A percentile compares a stretch with the other conserved stretches of the same genome.
phyloP scores from a whole-genome alignment of 257 asterid genomes.

The Nicotiana sylvestris region DNA sequence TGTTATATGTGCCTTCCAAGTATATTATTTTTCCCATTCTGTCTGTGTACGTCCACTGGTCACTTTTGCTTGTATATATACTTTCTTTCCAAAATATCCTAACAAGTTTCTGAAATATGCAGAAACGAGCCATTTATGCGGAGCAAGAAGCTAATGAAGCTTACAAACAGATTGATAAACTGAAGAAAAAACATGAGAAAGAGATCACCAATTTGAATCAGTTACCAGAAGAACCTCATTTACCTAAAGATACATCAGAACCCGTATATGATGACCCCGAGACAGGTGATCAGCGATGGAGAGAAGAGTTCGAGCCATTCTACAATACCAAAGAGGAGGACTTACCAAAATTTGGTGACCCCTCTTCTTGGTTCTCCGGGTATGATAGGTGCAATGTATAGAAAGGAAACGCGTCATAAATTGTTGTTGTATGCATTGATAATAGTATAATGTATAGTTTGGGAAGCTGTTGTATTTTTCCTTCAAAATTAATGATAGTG shows the following conservation, averaged over 20 bases:
- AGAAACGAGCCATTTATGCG: conserved; percentile 70
- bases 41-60: neutral
- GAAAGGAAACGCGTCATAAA: neutral
- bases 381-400: conserved; percentile 92
- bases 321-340: conserved; percentile 54
- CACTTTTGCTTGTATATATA: neutral
- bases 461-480: neutral
- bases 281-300: conserved; percentile 55
- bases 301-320: conserved; percentile 71
- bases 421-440: conserved; percentile 62
- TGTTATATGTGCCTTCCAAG: neutral
- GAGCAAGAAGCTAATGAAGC: conserved; percentile 65
- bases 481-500: neutral
- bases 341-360: conserved; percentile 27
- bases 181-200: conserved; percentile 37
- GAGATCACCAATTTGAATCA: conserved; percentile 24
- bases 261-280: conserved; percentile 13
- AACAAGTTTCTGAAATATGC: conserved; percentile 23
- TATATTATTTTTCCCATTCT: neutral
- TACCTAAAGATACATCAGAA: conserved; percentile 26
- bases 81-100: neutral
- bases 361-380: conserved; percentile 86
- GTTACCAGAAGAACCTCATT: conserved; percentile 34
- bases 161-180: conserved; percentile 50
- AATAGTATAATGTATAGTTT: conserved; percentile 26